Evolutionary conservation across 2,329 filamentous ascomycete genomes (phyloP).

Genomic region (Talaromyces sp.): DNA sequence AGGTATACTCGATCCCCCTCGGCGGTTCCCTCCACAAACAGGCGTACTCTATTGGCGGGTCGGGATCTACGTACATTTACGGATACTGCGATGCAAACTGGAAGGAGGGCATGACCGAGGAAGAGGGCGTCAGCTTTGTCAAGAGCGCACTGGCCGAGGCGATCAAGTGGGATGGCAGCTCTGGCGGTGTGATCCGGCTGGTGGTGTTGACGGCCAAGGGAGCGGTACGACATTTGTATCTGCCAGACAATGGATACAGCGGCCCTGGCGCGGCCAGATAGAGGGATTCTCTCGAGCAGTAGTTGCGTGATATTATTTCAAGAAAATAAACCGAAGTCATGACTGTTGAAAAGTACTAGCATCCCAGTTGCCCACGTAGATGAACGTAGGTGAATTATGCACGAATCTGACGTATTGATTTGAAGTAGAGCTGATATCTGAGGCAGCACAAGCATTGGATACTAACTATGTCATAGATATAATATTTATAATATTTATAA

Average conservation of each 20-base stretch:
- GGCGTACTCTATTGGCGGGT: constrained; percentile 89
- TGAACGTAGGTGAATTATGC: too few species aligned
- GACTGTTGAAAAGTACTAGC: background rate
- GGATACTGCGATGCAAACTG: constrained; percentile 97
- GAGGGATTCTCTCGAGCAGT: background rate
- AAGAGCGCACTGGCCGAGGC: constrained; percentile 87
- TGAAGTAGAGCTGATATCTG: too few species aligned
- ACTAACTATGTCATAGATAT: background rate
- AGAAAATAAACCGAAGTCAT: background rate
- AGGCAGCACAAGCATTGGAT: too few species aligned
- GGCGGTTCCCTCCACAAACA: constrained; percentile 98
- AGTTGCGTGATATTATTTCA: background rate
- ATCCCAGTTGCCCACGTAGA: too few species aligned
- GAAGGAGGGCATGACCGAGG: constrained; percentile 90
- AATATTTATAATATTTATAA: background rate
- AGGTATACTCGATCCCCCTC: constrained; percentile 95
- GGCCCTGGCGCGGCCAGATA: constrained; percentile 55
- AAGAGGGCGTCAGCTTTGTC: constrained; percentile 86
- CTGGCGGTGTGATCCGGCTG: constrained; percentile 96
- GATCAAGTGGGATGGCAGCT: constrained; percentile 99
- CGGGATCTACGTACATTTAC: constrained; percentile 98
- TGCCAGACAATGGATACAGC: constrained; percentile 86
- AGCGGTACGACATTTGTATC: constrained; percentile 87
- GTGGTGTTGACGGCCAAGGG: constrained; percentile 89
- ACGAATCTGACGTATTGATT: too few species aligned